These are phyloP conservation scores for Globisporangium alternatum DNA, from an alignment of 352 stramenopile species.

Conservation along the genomic window DNA sequence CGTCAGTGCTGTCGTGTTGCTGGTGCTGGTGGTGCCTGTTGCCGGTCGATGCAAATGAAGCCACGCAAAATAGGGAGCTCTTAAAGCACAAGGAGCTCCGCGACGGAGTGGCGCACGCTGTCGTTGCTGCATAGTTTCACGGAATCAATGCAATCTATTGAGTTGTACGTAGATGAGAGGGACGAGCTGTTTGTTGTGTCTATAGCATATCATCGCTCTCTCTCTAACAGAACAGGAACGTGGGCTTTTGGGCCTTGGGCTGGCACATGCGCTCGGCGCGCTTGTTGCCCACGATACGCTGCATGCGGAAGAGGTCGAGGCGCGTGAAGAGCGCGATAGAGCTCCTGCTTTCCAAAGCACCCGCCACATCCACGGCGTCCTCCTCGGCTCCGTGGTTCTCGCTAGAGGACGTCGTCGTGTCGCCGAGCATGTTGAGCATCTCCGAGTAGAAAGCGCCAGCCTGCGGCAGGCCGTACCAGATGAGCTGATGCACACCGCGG, in stretches of 20 bases:
- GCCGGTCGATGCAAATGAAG: no score
- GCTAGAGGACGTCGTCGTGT: constrained; percentile 8
- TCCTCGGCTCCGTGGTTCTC: not conserved
- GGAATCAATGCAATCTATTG: not conserved
- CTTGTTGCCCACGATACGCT: constrained; percentile 72
- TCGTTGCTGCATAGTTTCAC: not conserved
- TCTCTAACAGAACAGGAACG: constrained; percentile 73
- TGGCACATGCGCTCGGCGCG: constrained; percentile 72
- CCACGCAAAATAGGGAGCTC: no score
- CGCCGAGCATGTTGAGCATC: constrained; percentile 75
- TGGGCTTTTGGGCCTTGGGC: constrained; percentile 53
- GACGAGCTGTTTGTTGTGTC: no score
- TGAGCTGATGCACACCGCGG: constrained; percentile 70
- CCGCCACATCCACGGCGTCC: constrained; percentile 24
- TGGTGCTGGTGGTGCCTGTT: not conserved
- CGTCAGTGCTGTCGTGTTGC: not conserved
- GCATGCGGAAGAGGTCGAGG: constrained; percentile 59
- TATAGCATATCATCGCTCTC: not conserved
- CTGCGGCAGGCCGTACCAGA: constrained; percentile 70
- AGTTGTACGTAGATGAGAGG: no score
- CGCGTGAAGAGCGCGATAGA: constrained; percentile 64
- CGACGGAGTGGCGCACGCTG: no score
- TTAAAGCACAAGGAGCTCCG: no score
- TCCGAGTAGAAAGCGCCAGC: constrained; percentile 75
- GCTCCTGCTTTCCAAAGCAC: constrained; percentile 34